phyloP scores from a whole-genome alignment of 2,329 filamentous ascomycete species.

The Talaromyces sp. region DNA sequence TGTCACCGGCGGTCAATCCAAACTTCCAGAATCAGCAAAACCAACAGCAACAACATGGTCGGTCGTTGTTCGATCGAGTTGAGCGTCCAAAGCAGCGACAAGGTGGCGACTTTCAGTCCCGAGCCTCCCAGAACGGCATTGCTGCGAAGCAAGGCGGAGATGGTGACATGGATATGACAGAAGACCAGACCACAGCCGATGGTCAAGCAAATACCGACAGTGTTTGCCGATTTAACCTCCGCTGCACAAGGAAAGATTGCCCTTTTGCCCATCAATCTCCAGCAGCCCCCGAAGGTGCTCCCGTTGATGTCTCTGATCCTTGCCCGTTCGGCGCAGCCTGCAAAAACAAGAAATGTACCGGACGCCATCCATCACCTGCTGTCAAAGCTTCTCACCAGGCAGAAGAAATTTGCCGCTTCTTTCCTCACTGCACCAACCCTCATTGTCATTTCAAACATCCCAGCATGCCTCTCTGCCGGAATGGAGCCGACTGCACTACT shows the following conservation, averaged over 20 bases:
- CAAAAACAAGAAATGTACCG: slow-evolving; percentile 93
- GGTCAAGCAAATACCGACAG: slow-evolving; percentile 58
- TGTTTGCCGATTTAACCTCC: slow-evolving; percentile 84
- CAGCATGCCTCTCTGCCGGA: slow-evolving; percentile 79
- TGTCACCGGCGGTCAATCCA: slow-evolving; percentile 53
- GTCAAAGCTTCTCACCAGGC: slow-evolving; percentile 73
- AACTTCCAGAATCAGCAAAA: slow-evolving; percentile 48
- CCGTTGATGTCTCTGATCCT: slow-evolving; percentile 73
- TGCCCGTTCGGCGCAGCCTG: slow-evolving; percentile 87
- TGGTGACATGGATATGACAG: slow-evolving; percentile 39
- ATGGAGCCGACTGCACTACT: slow-evolving; percentile 81
- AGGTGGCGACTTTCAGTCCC: slow-evolving; percentile 54
- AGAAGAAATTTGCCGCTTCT: slow-evolving; percentile 87
- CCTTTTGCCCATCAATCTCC: slow-evolving; percentile 93
- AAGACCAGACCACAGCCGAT: slow-evolving; percentile 31
- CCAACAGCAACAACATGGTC: slow-evolving; percentile 34
- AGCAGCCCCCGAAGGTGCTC: slow-evolving; percentile 71
- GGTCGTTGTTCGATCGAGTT: slow-evolving; percentile 73
- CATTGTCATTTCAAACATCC: slow-evolving; percentile 88
- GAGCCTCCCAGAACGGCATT: slow-evolving; percentile 31
- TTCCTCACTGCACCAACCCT: slow-evolving; percentile 83
- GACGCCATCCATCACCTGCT: slow-evolving; percentile 86
- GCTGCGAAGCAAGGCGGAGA: slow-evolving; percentile 23
- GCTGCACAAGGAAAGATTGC: slow-evolving; percentile 85
- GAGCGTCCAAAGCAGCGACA: slow-evolving; percentile 51